phyloP scores from a whole-genome alignment of 257 asterid species.

The Coffea canephora region DNA sequence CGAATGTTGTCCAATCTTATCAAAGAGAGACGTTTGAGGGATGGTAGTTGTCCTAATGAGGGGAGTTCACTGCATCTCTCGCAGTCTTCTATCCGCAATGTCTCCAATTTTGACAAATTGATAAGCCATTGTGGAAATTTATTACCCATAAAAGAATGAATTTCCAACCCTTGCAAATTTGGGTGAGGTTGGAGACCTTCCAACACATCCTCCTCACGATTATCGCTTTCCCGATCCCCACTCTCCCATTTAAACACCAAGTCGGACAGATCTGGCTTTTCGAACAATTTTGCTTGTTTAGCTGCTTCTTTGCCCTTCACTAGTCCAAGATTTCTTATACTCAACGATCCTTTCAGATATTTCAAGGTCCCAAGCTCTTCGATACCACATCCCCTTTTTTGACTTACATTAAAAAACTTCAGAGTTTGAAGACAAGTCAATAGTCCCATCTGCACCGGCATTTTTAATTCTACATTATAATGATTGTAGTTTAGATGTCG shows the following conservation, averaged over 20 bases:
- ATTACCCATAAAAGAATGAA: slow-evolving; percentile 16
- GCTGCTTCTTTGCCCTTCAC: no score
- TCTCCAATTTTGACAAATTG: slow-evolving; percentile 15
- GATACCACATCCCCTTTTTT: no score
- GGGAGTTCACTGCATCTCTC: slow-evolving; percentile 23
- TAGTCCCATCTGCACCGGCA: no score
- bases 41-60: slow-evolving; percentile 30
- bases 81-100: not conserved
- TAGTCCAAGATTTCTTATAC: no score
- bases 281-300: slow-evolving; percentile 3
- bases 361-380: no score
- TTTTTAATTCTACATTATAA: no score
- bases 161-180: slow-evolving; percentile 19
- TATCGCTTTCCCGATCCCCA: not conserved
- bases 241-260: slow-evolving; percentile 9
- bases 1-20: not conserved
- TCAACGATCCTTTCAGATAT: no score
- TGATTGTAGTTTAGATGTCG: no score
- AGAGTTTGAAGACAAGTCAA: no score
- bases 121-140: slow-evolving; percentile 28
- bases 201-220: slow-evolving; percentile 27
- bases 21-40: slow-evolving; percentile 14
- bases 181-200: slow-evolving; percentile 38
- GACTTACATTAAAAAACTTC: no score
- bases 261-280: slow-evolving; percentile 3